phyloP scores from a whole-genome alignment of 2,329 filamentous ascomycete species.

The Myriosclerotinia curreyana region DNA sequence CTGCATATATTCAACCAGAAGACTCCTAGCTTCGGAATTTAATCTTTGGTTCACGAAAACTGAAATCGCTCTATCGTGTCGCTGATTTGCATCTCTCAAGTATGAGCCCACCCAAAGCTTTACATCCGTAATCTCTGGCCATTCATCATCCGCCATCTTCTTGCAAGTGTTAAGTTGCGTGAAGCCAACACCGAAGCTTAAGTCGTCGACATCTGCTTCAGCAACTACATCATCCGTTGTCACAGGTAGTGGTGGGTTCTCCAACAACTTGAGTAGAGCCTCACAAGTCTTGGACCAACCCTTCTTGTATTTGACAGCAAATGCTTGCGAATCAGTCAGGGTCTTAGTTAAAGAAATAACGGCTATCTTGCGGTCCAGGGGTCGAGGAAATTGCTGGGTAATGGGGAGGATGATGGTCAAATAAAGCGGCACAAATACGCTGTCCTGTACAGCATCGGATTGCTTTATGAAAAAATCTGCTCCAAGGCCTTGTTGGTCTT shows the following conservation, averaged over 20 bases:
- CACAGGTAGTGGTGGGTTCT: slow-evolving; percentile 73
- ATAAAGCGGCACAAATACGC: slow-evolving; percentile 82
- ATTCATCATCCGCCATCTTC: slow-evolving; percentile 70
- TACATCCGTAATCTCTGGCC: slow-evolving; percentile 78
- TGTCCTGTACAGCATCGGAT: slow-evolving; percentile 76
- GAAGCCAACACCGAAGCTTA: slow-evolving; percentile 92
- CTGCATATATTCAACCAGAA: slow-evolving; percentile 48
- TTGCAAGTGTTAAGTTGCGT: slow-evolving; percentile 91
- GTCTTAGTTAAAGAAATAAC: slow-evolving; percentile 93
- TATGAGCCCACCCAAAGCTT: slow-evolving; percentile 67
- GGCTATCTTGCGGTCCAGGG: slow-evolving; percentile 87
- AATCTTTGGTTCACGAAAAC: slow-evolving; percentile 71
- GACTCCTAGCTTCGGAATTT: slow-evolving; percentile 53
- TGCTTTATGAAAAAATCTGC: slow-evolving; percentile 87
- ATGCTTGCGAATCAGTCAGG: slow-evolving; percentile 78
- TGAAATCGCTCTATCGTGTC: slow-evolving; percentile 67
- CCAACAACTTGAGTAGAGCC: slow-evolving; percentile 81
- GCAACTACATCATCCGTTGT: slow-evolving; percentile 72
- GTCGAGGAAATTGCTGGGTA: slow-evolving; percentile 82
- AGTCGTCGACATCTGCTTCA: slow-evolving; percentile 90
- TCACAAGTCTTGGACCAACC: slow-evolving; percentile 91
- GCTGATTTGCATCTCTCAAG: slow-evolving; percentile 71
- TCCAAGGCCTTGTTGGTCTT: slow-evolving; percentile 69
- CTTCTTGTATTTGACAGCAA: slow-evolving; percentile 77
- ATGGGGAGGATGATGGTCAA: slow-evolving; percentile 81